Conservation (phyloP, 2,329 filamentous ascomycete species). For the Sordariomycetes sp. region DNA sequence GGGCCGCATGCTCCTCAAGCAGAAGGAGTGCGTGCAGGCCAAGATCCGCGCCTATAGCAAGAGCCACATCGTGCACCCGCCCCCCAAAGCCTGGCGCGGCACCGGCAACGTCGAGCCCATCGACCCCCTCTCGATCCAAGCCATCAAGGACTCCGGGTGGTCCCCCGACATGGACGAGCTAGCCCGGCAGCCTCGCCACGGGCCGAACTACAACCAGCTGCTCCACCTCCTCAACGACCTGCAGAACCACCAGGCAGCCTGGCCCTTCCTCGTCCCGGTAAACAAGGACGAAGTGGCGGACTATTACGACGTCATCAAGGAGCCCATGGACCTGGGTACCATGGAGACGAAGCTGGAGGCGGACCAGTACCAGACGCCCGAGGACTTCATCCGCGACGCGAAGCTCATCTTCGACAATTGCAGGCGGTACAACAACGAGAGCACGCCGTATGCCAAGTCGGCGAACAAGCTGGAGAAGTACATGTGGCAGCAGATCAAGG, state of each 20-base stretch:
- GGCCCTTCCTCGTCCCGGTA: conserved; percentile 90
- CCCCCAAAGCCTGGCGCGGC: conserved; percentile 63
- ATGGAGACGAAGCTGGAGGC: conserved; percentile 95
- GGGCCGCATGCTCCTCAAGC: conserved; percentile 88
- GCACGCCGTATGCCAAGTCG: conserved; percentile 85
- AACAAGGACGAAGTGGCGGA: conserved; percentile 95
- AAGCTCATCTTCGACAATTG: conserved; percentile 90
- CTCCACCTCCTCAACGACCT: conserved; percentile 87
- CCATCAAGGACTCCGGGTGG: conserved; percentile 89
- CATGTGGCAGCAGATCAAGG: conserved; percentile 88
- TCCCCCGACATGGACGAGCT: conserved; percentile 96
- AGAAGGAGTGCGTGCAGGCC: conserved; percentile 87
- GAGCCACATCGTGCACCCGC: conserved; percentile 74
- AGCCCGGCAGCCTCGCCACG: conserved; percentile 85
- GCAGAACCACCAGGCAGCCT: conserved; percentile 84
- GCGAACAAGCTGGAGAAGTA: conserved; percentile 88
- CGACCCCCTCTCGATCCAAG: conserved; percentile 73
- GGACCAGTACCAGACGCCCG: conserved; percentile 79
- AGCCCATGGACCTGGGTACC: conserved; percentile 90
- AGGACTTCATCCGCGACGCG: conserved; percentile 85
- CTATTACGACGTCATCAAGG: conserved; percentile 96
- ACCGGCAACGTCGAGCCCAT: conserved; percentile 60
- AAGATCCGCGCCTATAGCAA: conserved; percentile 90
- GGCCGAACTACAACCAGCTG: conserved; percentile 90
- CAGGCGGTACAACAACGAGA: conserved; percentile 91